A percentile compares a stretch with the other conserved stretches of the same genome.
phyloP scores from a whole-genome alignment of 2,329 filamentous ascomycete genomes.

The Colletotrichum simmondsii region DNA sequence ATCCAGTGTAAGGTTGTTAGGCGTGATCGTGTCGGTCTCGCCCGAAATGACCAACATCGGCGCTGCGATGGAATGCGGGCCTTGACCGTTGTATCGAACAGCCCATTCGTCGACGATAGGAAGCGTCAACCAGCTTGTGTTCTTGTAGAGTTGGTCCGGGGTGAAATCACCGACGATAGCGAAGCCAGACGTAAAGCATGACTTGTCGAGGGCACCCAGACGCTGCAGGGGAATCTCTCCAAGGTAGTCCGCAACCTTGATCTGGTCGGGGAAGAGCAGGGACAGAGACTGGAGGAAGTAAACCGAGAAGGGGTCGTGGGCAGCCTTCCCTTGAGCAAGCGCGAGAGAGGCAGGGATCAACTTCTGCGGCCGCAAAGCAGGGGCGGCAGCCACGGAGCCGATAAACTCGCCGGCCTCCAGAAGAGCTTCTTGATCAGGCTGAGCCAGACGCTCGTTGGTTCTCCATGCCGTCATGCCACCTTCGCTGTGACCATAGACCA shows the following conservation, averaged over 20 bases:
- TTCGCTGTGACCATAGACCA: constrained; percentile 38
- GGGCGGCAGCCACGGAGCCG: constrained; percentile 31
- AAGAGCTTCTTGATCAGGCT: constrained; percentile 1
- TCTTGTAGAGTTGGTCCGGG: constrained; percentile 21
- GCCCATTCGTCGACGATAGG: constrained; percentile 19
- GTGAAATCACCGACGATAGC: not conserved
- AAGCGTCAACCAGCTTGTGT: not conserved
- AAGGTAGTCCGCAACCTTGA: constrained; percentile 35
- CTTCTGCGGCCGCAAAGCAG: constrained; percentile 28
- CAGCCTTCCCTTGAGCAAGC: constrained; percentile 19
- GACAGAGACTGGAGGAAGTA: constrained; percentile 35
- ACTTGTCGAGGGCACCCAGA: constrained; percentile 8
- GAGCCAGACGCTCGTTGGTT: constrained; percentile 39
- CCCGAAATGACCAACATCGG: constrained; percentile 40
- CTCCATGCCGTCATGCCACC: constrained; percentile 40
- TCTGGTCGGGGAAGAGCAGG: constrained; percentile 24
- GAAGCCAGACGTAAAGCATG: constrained; percentile 28
- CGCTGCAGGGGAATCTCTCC: constrained; percentile 2
- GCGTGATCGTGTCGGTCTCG: constrained; percentile 33
- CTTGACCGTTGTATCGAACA: constrained; percentile 35
- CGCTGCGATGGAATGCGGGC: constrained; percentile 35
- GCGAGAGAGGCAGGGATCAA: constrained; percentile 28
- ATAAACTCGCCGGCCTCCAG: constrained; percentile 26
- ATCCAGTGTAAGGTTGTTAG: not conserved
- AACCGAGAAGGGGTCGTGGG: constrained; percentile 28